These are phyloP conservation scores for Leishmania martiniquensis DNA, from an alignment of 208 protist genomes.

Conservation along the genomic window DNA sequence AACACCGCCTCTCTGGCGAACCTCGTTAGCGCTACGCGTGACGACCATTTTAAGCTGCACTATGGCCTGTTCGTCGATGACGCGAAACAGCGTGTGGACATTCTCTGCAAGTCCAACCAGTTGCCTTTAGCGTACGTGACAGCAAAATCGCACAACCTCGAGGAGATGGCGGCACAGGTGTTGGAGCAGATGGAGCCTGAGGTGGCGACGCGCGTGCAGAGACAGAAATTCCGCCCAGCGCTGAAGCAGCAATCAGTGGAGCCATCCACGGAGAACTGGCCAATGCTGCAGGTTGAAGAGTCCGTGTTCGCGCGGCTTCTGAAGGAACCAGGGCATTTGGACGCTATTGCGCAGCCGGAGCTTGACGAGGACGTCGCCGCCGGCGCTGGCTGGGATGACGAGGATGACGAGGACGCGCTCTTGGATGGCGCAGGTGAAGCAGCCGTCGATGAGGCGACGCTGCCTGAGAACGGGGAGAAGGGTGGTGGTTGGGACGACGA, in stretches of 20 bases:
- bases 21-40: slow-evolving; percentile 89
- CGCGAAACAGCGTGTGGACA: slow-evolving; percentile 72
- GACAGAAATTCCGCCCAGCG: slow-evolving; percentile 7
- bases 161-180: slow-evolving; percentile 75
- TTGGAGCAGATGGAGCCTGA: slow-evolving; percentile 52
- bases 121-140: slow-evolving; percentile 40
- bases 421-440: slow-evolving; percentile 18
- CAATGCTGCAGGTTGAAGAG: slow-evolving; percentile 80
- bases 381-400: slow-evolving; percentile 63
- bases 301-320: slow-evolving; percentile 78
- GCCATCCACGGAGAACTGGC: slow-evolving; percentile 77
- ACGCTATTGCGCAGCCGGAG: slow-evolving; percentile 34
- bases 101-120: slow-evolving; percentile 78
- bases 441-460: slow-evolving; percentile 9
- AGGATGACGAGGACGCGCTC: slow-evolving; percentile 35
- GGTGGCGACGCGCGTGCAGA: slow-evolving; percentile 45
- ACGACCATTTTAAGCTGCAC: slow-evolving; percentile 93
- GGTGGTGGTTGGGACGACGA: slow-evolving; percentile 78
- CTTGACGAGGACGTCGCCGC: slow-evolving; percentile 37
- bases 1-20: slow-evolving; percentile 94
- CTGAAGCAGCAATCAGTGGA: slow-evolving; percentile 17
- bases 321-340: slow-evolving; percentile 61
- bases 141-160: slow-evolving; percentile 79
- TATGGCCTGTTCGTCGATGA: slow-evolving; percentile 95
- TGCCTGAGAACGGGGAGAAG: slow-evolving; percentile 11